These are phyloP conservation scores for Ophiostoma perfectum DNA, from an alignment of 2,329 filamentous ascomycete species.

Conservation along the genomic window DNA sequence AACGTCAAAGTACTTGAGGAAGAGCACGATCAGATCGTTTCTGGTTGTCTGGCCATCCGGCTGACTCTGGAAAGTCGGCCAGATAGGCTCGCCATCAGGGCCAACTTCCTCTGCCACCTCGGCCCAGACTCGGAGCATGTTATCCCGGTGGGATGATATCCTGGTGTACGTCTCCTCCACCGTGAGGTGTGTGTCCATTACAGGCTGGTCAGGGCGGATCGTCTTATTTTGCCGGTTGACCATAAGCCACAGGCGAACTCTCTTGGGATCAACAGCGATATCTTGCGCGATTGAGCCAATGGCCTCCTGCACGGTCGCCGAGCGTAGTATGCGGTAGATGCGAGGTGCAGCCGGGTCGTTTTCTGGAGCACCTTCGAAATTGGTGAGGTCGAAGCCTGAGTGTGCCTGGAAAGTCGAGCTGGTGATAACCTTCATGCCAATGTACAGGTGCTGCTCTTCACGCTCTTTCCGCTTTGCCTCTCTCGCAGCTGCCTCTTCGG, in stretches of 20 bases:
- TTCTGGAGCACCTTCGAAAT: constrained; percentile 54
- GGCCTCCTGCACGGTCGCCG: constrained; percentile 73
- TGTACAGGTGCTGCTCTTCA: constrained; percentile 91
- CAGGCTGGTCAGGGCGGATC: constrained; percentile 79
- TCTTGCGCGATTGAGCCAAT: constrained; percentile 65
- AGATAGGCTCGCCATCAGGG: constrained; percentile 63
- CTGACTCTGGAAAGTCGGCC: constrained; percentile 59
- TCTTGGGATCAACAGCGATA: constrained; percentile 59
- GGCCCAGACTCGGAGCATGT: constrained; percentile 78
- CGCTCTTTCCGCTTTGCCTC: constrained; percentile 80
- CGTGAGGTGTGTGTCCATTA: constrained; percentile 70
- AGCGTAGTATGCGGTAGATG: constrained; percentile 65
- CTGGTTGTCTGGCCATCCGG: constrained; percentile 53
- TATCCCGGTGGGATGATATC: constrained; percentile 56
- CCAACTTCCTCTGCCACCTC: constrained; percentile 67
- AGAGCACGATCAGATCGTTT: constrained; percentile 68
- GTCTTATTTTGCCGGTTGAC: constrained; percentile 98
- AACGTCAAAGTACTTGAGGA: constrained; percentile 87
- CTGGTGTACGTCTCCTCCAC: constrained; percentile 62
- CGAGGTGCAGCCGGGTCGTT: constrained; percentile 63
- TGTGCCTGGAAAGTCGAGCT: constrained; percentile 75
- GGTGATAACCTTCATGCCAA: constrained; percentile 75
- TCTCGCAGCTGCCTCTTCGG: constrained; percentile 60
- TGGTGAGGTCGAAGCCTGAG: constrained; percentile 76
- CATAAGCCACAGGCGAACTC: constrained; percentile 88